Evolutionary conservation across 441 rosid species (phyloP), one percentile per base, ranked within the genome.

Genomic region (Brassica balearica): DNA sequence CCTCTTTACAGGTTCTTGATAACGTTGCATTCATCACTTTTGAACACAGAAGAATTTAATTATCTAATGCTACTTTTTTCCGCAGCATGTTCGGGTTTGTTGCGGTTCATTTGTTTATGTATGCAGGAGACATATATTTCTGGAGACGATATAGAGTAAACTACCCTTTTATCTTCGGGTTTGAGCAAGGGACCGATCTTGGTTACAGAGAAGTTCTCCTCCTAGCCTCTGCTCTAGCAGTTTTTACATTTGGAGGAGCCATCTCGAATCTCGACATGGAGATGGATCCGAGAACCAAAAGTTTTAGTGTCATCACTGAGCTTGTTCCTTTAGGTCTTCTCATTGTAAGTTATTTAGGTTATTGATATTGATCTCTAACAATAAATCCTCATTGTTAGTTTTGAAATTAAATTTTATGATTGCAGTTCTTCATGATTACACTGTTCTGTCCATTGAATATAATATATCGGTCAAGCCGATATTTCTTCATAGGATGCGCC

Each of bases 211-310:
- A 92, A 85, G 88, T 92, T 23, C 82, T 90, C 59, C 87, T 92
- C 1, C 36, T 94, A 58, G 67, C 88, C 65, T 82, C 85, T 34
- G 92, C 83, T 51, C 88, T 94, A 46, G 80, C 91, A 2, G 93
- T 88, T 29, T 79, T 94, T 6, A 84, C 88, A 19, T 78, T 94
- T 3, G 87, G 80, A n/a, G 86, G 86, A 23, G 87, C 84, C 32
- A 80, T 92, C 19, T 89, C 91, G 2, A 89, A 92, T 85, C 86
- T 94, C 68, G 95, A 91, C 63, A 90, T 94, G 98, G 97, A 94
- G 48, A 87, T 89, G 88, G 95, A 94, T 63, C 87, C 87, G 1
- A 84, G 79, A 76, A 92, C 93, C 9, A 32, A 83, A 69, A 83
- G 84, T 76, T 92, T 86, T 48, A 29, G 68, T 77, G 85, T 85